Conservation (phyloP, 495 filamentous ascomycete genomes). For the Physcia stellaris region DNA sequence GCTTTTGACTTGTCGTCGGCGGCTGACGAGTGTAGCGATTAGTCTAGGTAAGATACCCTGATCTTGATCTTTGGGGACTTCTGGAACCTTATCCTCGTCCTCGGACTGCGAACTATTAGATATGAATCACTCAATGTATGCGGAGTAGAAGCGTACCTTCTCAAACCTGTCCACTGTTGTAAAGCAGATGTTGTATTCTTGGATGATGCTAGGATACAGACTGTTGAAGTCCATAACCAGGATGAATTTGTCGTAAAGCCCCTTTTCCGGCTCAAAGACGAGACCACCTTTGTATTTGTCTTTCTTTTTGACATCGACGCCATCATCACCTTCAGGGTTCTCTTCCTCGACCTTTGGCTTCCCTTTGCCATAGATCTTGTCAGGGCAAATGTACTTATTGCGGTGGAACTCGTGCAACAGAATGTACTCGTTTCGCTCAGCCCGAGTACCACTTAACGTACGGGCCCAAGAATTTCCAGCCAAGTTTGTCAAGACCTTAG, state of each 20-base stretch:
- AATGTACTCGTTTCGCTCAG: slow-evolving; percentile 99
- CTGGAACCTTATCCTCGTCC: slow-evolving; percentile 61
- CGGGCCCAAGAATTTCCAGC: slow-evolving; percentile 98
- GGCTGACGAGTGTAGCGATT: slow-evolving; percentile 77
- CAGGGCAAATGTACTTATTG: slow-evolving; percentile 95
- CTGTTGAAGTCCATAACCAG: slow-evolving; percentile 99
- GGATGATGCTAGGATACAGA: slow-evolving; percentile 95
- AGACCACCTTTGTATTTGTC: slow-evolving; percentile 98
- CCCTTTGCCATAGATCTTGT: slow-evolving; percentile 65
- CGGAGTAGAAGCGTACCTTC: slow-evolving; percentile 30
- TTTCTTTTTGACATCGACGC: slow-evolving; percentile 72
- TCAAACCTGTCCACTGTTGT: slow-evolving; percentile 76
- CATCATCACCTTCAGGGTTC: slow-evolving; percentile 60
- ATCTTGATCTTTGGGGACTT: slow-evolving; percentile 57
- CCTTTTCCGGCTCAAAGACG: slow-evolving; percentile 95
- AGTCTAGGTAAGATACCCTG: slow-evolving; percentile 78
- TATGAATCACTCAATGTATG: background rate
- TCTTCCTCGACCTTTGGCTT: slow-evolving; percentile 55
- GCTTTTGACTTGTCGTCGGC: slow-evolving; percentile 80
- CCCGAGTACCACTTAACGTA: slow-evolving; percentile 86
- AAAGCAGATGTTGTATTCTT: slow-evolving; percentile 99
- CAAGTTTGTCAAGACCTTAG: slow-evolving; percentile 89
- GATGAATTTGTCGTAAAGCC: slow-evolving; percentile 91
- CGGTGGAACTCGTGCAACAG: slow-evolving; percentile 87
- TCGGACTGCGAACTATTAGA: slow-evolving; percentile 38